Evolutionary conservation across 1,284 basidiomycete genomes (phyloP).

Genomic region (Omphalotus olearius): DNA sequence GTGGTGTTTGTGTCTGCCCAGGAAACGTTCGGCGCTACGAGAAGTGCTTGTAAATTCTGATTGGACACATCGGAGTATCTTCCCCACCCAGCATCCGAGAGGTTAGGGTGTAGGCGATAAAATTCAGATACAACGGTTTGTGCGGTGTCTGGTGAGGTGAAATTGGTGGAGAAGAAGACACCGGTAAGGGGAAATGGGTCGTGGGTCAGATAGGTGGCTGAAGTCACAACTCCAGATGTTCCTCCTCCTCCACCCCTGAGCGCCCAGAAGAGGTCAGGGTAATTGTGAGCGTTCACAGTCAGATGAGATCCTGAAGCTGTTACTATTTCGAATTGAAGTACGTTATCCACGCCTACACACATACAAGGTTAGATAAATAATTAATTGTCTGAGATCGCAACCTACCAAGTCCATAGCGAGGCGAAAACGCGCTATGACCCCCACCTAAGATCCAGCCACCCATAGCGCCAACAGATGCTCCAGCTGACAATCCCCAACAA

Average conservation of each 20-base stretch:
- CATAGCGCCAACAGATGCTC: constrained; percentile 24
- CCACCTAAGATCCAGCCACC: constrained; percentile 12
- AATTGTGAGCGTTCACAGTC: constrained; percentile 30
- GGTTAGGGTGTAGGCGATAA: constrained; percentile 21
- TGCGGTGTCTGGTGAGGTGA: constrained; percentile 18
- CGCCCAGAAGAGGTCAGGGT: constrained; percentile 46
- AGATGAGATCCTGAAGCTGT: constrained; percentile 30
- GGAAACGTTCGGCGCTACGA: constrained; percentile 30
- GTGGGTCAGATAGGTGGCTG: constrained; percentile 36
- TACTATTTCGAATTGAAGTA: constrained; percentile 35
- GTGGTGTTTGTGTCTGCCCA: constrained; percentile 27
- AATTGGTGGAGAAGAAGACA: constrained; percentile 21
- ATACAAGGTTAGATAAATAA: background rate
- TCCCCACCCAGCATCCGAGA: constrained; percentile 25
- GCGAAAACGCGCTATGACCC: constrained; percentile 21
- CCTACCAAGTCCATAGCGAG: constrained; percentile 39
- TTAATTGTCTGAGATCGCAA: too few relatives aligned
- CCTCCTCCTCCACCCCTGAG: constrained; percentile 37
- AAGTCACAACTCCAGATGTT: constrained; percentile 37
- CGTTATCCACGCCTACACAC: constrained; percentile 37
- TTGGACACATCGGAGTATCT: constrained; percentile 20
- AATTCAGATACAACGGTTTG: constrained; percentile 23
- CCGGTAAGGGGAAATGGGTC: constrained; percentile 25
- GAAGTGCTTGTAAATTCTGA: constrained; percentile 17
- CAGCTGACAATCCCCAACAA: constrained; percentile 35